Conservation (phyloP, 805 yeast species). For the Ogataea thermomethanolica region DNA sequence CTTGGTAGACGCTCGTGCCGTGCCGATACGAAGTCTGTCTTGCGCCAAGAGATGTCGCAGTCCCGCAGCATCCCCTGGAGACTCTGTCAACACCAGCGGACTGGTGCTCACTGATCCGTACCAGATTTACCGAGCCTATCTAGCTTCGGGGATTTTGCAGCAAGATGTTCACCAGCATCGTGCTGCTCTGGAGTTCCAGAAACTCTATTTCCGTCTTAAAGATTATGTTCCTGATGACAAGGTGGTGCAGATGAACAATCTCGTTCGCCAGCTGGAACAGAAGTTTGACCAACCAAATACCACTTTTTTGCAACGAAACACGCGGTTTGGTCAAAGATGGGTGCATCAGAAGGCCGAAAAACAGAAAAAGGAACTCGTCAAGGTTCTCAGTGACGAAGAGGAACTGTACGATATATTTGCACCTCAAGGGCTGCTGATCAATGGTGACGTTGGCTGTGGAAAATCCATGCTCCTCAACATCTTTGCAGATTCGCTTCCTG, state of each 20-base stretch:
- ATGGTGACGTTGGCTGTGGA: conserved; percentile 73
- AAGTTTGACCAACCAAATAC: conserved; percentile 18
- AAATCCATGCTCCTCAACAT: conserved; percentile 72
- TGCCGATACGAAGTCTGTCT: neutral
- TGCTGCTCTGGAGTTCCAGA: conserved; percentile 60
- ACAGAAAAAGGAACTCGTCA: conserved; percentile 40
- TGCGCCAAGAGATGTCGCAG: neutral
- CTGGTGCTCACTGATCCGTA: conserved; percentile 55
- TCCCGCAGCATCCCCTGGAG: conserved; percentile 10
- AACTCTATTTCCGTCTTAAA: conserved; percentile 51
- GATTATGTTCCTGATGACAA: conserved; percentile 58
- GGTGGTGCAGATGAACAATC: conserved; percentile 39
- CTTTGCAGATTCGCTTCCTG: conserved; percentile 63
- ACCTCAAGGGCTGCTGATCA: conserved; percentile 61
- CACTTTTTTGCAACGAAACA: conserved; percentile 27
- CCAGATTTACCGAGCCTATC: conserved; percentile 49
- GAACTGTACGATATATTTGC: conserved; percentile 50
- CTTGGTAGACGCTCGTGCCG: too few relatives aligned
- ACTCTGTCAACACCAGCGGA: conserved; percentile 15
- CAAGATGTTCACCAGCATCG: conserved; percentile 60
- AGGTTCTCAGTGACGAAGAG: conserved; percentile 56
- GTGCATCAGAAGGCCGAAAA: conserved; percentile 13
- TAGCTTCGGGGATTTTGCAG: conserved; percentile 47
- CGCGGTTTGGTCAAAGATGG: conserved; percentile 32
- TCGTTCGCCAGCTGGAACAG: conserved; percentile 35